phyloP scores from a whole-genome alignment of 768 basidiomycete species.

The Lentinula sp. region DNA sequence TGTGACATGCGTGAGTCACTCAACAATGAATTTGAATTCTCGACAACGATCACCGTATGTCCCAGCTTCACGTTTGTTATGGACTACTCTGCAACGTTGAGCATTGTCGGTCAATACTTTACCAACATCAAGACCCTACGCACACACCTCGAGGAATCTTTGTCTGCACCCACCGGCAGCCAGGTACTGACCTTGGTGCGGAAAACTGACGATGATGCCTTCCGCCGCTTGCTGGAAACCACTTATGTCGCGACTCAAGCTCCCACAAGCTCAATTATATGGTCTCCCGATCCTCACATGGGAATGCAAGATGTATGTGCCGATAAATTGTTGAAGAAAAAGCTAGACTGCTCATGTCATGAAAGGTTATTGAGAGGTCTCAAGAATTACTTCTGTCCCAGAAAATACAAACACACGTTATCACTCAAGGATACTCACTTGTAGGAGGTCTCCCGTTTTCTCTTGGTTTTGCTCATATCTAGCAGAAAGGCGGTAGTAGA shows the following conservation, averaged over 20 bases:
- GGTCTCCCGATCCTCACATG: slow-evolving; percentile 14
- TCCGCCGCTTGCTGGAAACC: slow-evolving; percentile 30
- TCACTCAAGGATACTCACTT: slow-evolving; percentile 60
- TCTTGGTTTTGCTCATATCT: slow-evolving; percentile 20
- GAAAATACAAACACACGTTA: slow-evolving; percentile 44
- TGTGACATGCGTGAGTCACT: background rate
- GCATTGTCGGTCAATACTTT: slow-evolving; percentile 39
- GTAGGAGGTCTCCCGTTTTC: slow-evolving; percentile 26
- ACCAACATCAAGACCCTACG: slow-evolving; percentile 29
- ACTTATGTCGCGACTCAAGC: slow-evolving; percentile 38
- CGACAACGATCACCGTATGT: too few species aligned
- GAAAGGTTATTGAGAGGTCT: slow-evolving; percentile 55
- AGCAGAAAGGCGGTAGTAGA: slow-evolving; percentile 30
- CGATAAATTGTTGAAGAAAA: background rate
- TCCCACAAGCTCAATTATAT: slow-evolving; percentile 9
- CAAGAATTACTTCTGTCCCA: slow-evolving; percentile 48
- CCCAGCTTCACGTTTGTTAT: background rate
- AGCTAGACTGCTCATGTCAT: background rate
- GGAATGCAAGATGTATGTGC: background rate
- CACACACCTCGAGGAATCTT: slow-evolving; percentile 31
- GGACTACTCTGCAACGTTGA: slow-evolving; percentile 15
- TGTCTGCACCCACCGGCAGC: slow-evolving; percentile 14
- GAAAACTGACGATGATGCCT: background rate
- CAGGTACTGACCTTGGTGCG: background rate
- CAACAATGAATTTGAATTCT: background rate